Percentiles rank a stretch among this genome's conserved stretches.
Evolutionary conservation across 1,284 basidiomycete species (phyloP).

Genomic region (Puccinia polysora): DNA sequence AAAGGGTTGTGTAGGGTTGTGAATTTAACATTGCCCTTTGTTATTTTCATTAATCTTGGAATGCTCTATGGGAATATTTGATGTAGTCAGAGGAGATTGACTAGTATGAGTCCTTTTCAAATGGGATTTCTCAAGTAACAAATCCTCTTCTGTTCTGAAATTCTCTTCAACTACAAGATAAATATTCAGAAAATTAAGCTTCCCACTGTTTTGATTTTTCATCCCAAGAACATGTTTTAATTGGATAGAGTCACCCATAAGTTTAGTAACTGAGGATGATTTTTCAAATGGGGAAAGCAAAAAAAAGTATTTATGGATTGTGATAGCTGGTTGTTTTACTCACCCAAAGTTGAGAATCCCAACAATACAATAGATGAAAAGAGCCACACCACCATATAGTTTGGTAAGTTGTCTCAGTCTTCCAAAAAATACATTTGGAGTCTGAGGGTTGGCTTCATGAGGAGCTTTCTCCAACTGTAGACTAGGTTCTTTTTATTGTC

Average conservation of each 20-base stretch:
- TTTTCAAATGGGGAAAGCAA: not conserved
- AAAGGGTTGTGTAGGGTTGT: too few species aligned
- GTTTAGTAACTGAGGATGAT: not conserved
- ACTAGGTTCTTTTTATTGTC: not conserved
- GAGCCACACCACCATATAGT: conserved; percentile 85
- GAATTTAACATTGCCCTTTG: conserved; percentile 73
- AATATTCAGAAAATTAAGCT: conserved; percentile 72
- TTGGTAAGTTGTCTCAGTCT: conserved; percentile 78
- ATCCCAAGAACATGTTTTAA: not conserved
- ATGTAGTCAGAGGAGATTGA: conserved; percentile 13
- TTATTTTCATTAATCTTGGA: conserved; percentile 47
- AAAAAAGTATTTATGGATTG: too few species aligned
- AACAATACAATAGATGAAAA: conserved; percentile 74
- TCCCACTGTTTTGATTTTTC: too few species aligned
- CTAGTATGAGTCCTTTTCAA: conserved; percentile 45
- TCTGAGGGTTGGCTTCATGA: not conserved
- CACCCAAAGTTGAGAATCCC: conserved; percentile 67
- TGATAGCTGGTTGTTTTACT: not conserved
- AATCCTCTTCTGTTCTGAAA: conserved; percentile 66
- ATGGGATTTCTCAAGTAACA: conserved; percentile 55
- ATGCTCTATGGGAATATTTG: conserved; percentile 43
- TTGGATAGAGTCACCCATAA: too few species aligned
- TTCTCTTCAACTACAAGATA: conserved; percentile 85
- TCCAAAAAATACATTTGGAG: conserved; percentile 24
- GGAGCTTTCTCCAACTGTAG: not conserved